These are phyloP conservation scores for Teratosphaeria pseudoeucalypti DNA, from an alignment of 2,329 filamentous ascomycete genomes.

Conservation along the genomic window DNA sequence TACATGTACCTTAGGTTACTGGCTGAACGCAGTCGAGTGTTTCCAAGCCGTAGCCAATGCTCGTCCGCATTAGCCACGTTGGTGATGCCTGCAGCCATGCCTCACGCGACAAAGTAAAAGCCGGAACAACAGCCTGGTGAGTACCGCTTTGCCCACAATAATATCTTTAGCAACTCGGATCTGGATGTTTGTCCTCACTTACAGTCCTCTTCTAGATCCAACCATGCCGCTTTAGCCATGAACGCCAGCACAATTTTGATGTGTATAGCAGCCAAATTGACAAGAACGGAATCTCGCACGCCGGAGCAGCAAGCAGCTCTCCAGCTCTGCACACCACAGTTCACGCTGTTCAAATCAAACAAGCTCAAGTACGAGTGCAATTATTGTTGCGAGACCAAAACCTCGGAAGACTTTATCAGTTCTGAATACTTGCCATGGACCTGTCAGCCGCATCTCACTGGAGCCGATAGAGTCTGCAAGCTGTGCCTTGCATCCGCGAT, in stretches of 20 bases:
- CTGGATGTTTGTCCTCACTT: neutral
- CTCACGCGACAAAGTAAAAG: neutral
- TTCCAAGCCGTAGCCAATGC: neutral
- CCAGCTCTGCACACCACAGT: neutral
- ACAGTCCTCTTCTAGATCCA: neutral
- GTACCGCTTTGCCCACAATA: neutral
- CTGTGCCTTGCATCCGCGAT: conserved; percentile 1
- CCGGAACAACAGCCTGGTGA: neutral
- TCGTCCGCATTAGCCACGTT: neutral
- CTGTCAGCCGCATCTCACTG: conserved; percentile 4
- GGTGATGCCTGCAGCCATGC: neutral
- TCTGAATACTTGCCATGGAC: neutral
- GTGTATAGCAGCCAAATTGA: neutral
- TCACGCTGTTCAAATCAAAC: neutral
- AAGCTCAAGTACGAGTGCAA: neutral
- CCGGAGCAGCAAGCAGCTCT: neutral
- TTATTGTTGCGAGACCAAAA: conserved; percentile 4
- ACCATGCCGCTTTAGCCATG: neutral
- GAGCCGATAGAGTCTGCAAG: neutral
- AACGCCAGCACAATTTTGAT: neutral
- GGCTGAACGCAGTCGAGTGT: neutral
- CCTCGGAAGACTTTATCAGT: conserved; percentile 1
- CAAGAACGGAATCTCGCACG: neutral
- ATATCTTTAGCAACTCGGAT: neutral
- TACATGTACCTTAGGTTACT: neutral